phyloP scores from a whole-genome alignment of 2,329 filamentous ascomycete species.

The Talaromyces funiculosus region DNA sequence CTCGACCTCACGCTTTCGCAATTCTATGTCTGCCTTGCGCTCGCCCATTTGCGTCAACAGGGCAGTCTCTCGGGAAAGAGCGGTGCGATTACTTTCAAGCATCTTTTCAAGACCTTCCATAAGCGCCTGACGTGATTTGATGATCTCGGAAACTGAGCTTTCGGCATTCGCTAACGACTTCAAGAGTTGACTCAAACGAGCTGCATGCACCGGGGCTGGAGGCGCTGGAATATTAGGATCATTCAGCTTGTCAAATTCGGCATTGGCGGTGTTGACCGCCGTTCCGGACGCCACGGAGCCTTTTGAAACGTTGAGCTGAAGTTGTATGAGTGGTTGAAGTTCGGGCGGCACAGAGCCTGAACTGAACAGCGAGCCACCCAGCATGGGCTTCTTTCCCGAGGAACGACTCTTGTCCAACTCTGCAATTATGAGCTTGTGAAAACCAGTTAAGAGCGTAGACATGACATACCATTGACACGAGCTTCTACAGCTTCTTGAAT shows the following conservation, averaged over 20 bases:
- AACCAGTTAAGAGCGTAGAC: not conserved
- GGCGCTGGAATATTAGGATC: slow-evolving; percentile 64
- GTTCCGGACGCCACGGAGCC: slow-evolving; percentile 62
- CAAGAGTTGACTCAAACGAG: slow-evolving; percentile 79
- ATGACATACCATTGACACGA: slow-evolving; percentile 64
- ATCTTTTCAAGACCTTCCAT: slow-evolving; percentile 78
- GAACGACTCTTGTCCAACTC: slow-evolving; percentile 54
- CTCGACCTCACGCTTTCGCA: slow-evolving; percentile 83
- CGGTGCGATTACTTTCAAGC: slow-evolving; percentile 64
- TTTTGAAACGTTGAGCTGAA: slow-evolving; percentile 70
- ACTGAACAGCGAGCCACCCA: slow-evolving; percentile 69
- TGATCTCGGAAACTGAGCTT: slow-evolving; percentile 78
- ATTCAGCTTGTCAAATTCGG: slow-evolving; percentile 78
- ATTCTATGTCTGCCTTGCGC: slow-evolving; percentile 68
- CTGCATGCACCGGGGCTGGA: slow-evolving; percentile 84
- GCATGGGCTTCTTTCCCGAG: slow-evolving; percentile 49
- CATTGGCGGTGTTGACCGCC: slow-evolving; percentile 63
- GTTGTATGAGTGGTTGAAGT: slow-evolving; percentile 66
- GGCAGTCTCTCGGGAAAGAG: slow-evolving; percentile 64
- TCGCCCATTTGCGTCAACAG: slow-evolving; percentile 58
- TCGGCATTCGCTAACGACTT: slow-evolving; percentile 86
- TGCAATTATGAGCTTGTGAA: slow-evolving; percentile 18
- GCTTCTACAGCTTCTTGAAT: slow-evolving; percentile 77
- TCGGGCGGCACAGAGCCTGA: slow-evolving; percentile 63
- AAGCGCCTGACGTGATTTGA: slow-evolving; percentile 74